Evolutionary conservation across 306 rosid species (phyloP), one percentile per base, ranked within the genome.

Genomic region (Albizia julibrissin): DNA sequence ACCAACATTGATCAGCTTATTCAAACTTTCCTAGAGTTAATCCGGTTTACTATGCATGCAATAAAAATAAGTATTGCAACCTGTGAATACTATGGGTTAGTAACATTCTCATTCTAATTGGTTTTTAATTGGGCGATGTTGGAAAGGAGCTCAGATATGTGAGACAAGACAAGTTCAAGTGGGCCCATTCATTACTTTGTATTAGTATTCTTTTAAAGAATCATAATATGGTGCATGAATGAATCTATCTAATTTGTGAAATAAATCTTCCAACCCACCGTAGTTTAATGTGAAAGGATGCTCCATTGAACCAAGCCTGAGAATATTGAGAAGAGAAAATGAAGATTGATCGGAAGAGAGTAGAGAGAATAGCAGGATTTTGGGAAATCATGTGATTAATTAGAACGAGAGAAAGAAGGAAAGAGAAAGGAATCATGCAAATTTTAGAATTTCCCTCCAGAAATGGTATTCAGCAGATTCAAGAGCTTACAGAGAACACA

Each of bases 401-500:
- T 5, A 70, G 26, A 78, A 84, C 1, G 9, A 24, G 56, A 49
- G 76, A 84, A 69, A 0, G 31, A 54, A 33, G 15, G 19, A 10
- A 74, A 75, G 39, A 39, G 24, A 58, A 24, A 42, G 21, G 12
- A 16, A 61, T 76, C 27, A 24, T n/a, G 26, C 26, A 40, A 22
- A 47, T 43, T 43, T 43, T 8, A 43, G 47, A 43, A 37, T 37
- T 0, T 37, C 40, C 40, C 40, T 37, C 8, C 8, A 37, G 40
- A 37, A 37, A 37, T 58, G 31, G 29, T 10, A 58, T 61, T 13
- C 16, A 15, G 40, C 3, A 29, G 75, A 59, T 43, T 13, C 1
- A 26, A 73, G 69, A 87, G 84, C 91, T 89, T 86, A 93, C 97
- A 78, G 90, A 84, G 83, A 89, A 91, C 88, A 84, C 85, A 74